Evolutionary conservation across 345 rosid genomes (phyloP).

Genomic region (Euclidium syriacum): DNA sequence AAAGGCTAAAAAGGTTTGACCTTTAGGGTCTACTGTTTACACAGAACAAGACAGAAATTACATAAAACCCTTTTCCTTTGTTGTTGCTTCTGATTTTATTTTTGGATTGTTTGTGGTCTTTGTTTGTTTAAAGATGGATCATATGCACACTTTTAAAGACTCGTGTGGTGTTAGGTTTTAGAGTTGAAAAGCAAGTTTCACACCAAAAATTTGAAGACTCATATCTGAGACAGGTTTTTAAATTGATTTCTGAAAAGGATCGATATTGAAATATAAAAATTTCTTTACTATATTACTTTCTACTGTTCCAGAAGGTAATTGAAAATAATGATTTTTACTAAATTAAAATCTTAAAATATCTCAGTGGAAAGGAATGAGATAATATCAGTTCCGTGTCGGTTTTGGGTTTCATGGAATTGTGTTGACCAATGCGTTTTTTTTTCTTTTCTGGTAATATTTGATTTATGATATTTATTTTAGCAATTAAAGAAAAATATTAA

Average conservation of each 20-base stretch:
- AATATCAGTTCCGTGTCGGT: slow-evolving; percentile 17
- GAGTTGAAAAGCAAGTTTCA: neutral
- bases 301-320: slow-evolving; percentile 6
- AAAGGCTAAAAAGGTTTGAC: slow-evolving; percentile 28
- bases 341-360: neutral
- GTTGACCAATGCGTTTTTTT: slow-evolving; percentile 16
- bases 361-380: neutral
- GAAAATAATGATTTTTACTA: neutral
- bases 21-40: slow-evolving; percentile 23
- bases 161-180: slow-evolving; percentile 22
- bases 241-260: neutral
- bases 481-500: neutral
- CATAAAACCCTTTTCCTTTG: slow-evolving; percentile 1
- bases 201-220: neutral
- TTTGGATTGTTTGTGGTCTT: slow-evolving; percentile 28
- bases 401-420: slow-evolving; percentile 3
- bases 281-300: too few species aligned
- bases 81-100: neutral
- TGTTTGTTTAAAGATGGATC: slow-evolving; percentile 25
- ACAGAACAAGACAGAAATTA: slow-evolving; percentile 12
- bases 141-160: slow-evolving; percentile 17
- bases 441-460: neutral
- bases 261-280: neutral
- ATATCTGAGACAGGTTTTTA: neutral
- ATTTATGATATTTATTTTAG: neutral